Percentiles rank a stretch among this genome's conserved stretches.
These are phyloP conservation scores for Suillus bovinus DNA, from an alignment of 768 basidiomycete genomes.

Conservation along the genomic window DNA sequence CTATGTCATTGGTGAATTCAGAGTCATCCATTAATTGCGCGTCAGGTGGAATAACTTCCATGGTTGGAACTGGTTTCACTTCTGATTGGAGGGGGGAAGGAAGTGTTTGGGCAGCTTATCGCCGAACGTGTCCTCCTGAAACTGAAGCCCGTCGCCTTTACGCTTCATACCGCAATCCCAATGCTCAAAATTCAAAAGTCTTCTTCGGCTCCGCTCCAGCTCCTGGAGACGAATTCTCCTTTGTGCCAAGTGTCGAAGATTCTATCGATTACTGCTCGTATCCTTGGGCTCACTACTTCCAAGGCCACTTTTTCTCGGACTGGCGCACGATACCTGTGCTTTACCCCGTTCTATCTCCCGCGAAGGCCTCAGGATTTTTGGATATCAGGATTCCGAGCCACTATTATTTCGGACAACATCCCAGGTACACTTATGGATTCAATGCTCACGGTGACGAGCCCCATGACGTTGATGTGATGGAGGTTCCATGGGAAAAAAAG, in stretches of 20 bases:
- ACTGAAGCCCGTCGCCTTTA: slow-evolving; percentile 83
- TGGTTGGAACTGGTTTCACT: slow-evolving; percentile 63
- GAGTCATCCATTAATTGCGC: slow-evolving; percentile 1
- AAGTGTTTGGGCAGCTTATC: slow-evolving; percentile 91
- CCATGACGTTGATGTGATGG: slow-evolving; percentile 82
- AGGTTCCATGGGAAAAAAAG: slow-evolving; percentile 88
- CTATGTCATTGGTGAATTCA: background rate
- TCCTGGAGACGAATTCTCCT: slow-evolving; percentile 60
- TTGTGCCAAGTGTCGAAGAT: slow-evolving; percentile 61
- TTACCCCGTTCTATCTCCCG: slow-evolving; percentile 95
- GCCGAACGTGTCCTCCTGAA: slow-evolving; percentile 83
- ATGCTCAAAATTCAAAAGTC: slow-evolving; percentile 27
- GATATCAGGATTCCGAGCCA: slow-evolving; percentile 96
- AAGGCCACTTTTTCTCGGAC: slow-evolving; percentile 97
- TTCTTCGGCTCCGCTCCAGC: slow-evolving; percentile 25
- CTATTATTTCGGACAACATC: slow-evolving; percentile 88
- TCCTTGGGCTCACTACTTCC: slow-evolving; percentile 82
- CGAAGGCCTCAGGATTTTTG: slow-evolving; percentile 79
- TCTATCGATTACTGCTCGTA: slow-evolving; percentile 75
- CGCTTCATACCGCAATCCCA: slow-evolving; percentile 64
- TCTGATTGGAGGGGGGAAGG: slow-evolving; percentile 87
- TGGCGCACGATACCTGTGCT: slow-evolving; percentile 86
- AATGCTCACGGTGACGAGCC: slow-evolving; percentile 72
- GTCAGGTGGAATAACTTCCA: slow-evolving; percentile 50
- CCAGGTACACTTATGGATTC: slow-evolving; percentile 89